phyloP scores from a whole-genome alignment of 148 eudicot genomes.

The Rhododendron simsii region DNA sequence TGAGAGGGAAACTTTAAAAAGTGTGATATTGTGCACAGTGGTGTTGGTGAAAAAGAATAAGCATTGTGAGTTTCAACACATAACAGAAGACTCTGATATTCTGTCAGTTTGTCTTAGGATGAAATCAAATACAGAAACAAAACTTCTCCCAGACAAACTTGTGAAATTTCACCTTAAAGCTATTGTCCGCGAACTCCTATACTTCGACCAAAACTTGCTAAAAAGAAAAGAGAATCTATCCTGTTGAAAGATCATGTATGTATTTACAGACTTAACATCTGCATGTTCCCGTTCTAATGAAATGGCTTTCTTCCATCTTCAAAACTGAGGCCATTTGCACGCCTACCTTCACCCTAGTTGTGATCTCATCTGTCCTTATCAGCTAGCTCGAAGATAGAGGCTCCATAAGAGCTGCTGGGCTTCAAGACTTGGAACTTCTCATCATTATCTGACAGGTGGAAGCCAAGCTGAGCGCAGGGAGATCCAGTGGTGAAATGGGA shows the following conservation, averaged over 20 bases:
- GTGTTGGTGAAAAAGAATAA: not conserved
- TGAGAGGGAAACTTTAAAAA: no score
- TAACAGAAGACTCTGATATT: not conserved
- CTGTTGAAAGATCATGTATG: not conserved
- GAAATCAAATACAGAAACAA: not conserved
- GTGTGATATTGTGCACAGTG: not conserved
- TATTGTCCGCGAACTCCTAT: not conserved
- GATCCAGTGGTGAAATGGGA: not conserved
- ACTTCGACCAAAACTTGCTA: not conserved
- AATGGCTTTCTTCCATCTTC: not conserved
- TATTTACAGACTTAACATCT: not conserved
- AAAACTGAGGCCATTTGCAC: not conserved
- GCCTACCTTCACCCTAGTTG: not conserved
- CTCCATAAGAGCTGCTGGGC: not conserved
- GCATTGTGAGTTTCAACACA: not conserved
- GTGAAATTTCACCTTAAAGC: not conserved
- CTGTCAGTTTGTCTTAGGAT: not conserved
- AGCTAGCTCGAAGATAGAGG: not conserved
- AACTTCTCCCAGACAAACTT: not conserved
- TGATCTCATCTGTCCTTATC: not conserved
- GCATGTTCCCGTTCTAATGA: not conserved
- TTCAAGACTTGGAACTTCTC: not conserved
- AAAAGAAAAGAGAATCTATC: conserved; percentile 1
- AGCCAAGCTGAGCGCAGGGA: not conserved
- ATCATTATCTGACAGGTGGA: not conserved